A percentile compares a stretch with the other conserved stretches of the same genome.
phyloP scores from a whole-genome alignment of 2,329 filamentous ascomycete species.

The Coniochaeta sp. region DNA sequence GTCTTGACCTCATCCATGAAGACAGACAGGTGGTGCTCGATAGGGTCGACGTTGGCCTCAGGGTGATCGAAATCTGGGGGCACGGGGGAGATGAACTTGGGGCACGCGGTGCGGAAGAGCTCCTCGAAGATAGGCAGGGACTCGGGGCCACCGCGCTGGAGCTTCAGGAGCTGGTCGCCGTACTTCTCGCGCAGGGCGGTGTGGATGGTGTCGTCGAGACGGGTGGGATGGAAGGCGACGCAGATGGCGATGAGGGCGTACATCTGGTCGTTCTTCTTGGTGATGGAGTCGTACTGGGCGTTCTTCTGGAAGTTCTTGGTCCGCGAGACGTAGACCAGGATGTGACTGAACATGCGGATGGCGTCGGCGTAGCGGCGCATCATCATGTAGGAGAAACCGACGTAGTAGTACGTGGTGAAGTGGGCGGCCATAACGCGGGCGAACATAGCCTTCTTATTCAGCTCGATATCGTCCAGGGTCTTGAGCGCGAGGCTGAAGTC shows the following conservation, averaged over 20 bases:
- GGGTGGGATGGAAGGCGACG: slow-evolving; percentile 93
- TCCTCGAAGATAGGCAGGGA: slow-evolving; percentile 96
- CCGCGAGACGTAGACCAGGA: slow-evolving; percentile 94
- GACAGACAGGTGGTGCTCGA: slow-evolving; percentile 93
- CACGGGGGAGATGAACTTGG: slow-evolving; percentile 98
- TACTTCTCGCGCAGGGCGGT: slow-evolving; percentile 97
- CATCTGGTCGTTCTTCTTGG: slow-evolving; percentile 99
- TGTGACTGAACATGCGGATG: slow-evolving; percentile 99
- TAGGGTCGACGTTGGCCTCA: slow-evolving; percentile 88
- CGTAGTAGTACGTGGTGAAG: slow-evolving; percentile 99
- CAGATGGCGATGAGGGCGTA: slow-evolving; percentile 98
- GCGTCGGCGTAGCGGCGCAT: slow-evolving; percentile 99
- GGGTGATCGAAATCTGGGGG: slow-evolving; percentile 98
- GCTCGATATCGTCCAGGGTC: slow-evolving; percentile 98
- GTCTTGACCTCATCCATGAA: slow-evolving; percentile 99
- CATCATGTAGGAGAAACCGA: slow-evolving; percentile 99
- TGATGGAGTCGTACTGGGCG: slow-evolving; percentile 94
- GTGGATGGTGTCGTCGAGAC: slow-evolving; percentile 98
- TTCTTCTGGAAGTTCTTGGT: slow-evolving; percentile 99
- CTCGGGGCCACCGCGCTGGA: slow-evolving; percentile 93
- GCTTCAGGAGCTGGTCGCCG: slow-evolving; percentile 92
- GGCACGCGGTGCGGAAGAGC: slow-evolving; percentile 95
- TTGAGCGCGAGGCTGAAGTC: slow-evolving; percentile 98
- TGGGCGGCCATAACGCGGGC: slow-evolving; percentile 98
- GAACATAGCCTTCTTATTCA: slow-evolving; percentile 99